phyloP scores from a whole-genome alignment of 768 basidiomycete genomes.

The Boletus rubescentipes region DNA sequence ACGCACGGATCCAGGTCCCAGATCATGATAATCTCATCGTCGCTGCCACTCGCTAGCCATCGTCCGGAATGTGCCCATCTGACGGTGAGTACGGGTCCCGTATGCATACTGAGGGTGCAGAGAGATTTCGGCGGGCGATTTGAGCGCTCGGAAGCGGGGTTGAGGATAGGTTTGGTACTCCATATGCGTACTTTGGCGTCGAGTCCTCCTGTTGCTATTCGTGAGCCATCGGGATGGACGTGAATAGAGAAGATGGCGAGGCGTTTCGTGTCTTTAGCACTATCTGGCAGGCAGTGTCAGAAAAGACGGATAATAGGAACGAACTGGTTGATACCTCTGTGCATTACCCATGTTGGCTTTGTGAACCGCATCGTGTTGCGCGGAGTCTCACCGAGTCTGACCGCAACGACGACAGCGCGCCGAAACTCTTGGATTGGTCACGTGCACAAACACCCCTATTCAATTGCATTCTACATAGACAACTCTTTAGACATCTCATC shows the following conservation, averaged over 20 bases:
- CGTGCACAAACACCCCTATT: background rate
- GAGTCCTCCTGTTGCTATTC: slow-evolving; percentile 96
- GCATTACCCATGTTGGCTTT: slow-evolving; percentile 85
- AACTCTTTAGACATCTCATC: no score
- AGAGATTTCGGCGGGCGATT: slow-evolving; percentile 81
- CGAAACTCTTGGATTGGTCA: background rate
- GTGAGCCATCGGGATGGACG: slow-evolving; percentile 93
- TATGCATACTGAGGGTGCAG: slow-evolving; percentile 91
- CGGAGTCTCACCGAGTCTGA: no score
- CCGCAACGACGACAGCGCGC: background rate
- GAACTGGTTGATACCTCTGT: slow-evolving; percentile 49
- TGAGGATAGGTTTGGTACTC: slow-evolving; percentile 95
- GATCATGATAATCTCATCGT: slow-evolving; percentile 93
- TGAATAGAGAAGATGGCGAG: slow-evolving; percentile 90
- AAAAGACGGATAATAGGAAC: background rate
- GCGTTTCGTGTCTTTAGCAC: slow-evolving; percentile 56
- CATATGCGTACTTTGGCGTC: slow-evolving; percentile 97
- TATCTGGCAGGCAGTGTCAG: slow-evolving; percentile 29
- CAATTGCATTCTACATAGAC: no score
- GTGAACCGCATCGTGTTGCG: slow-evolving; percentile 69
- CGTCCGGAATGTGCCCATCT: slow-evolving; percentile 93
- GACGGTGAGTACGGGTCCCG: slow-evolving; percentile 87
- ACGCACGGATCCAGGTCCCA: slow-evolving; percentile 96
- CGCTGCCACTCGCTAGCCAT: slow-evolving; percentile 94
- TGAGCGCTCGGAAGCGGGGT: slow-evolving; percentile 60